These are phyloP conservation scores for Trichodelitschia bisporula DNA, from an alignment of 495 filamentous ascomycete species.

Conservation along the genomic window DNA sequence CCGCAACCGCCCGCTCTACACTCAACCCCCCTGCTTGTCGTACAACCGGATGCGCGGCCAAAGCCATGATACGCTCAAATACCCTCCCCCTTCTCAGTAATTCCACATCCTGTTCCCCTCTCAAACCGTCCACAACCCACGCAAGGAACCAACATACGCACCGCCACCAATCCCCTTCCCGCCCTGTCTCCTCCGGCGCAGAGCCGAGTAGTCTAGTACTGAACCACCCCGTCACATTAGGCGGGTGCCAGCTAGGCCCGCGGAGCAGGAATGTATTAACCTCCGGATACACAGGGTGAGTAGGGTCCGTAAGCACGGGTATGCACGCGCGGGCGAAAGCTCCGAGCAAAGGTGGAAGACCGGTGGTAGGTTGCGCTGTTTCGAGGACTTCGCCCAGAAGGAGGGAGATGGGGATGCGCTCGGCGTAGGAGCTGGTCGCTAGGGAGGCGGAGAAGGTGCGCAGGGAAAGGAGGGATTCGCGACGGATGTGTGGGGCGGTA, in stretches of 20 bases:
- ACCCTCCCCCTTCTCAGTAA: slow-evolving; percentile 61
- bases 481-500: slow-evolving; percentile 41
- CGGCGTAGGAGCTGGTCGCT: slow-evolving; percentile 33
- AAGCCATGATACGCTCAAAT: slow-evolving; percentile 50
- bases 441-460: slow-evolving; percentile 38
- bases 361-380: slow-evolving; percentile 42
- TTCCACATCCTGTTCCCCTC: slow-evolving; percentile 44
- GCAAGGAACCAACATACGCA: slow-evolving; percentile 64
- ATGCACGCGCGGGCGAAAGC: slow-evolving; percentile 51
- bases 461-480: slow-evolving; percentile 46
- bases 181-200: slow-evolving; percentile 38
- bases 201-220: slow-evolving; percentile 47
- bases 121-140: slow-evolving; percentile 45
- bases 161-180: slow-evolving; percentile 48
- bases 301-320: slow-evolving; percentile 43
- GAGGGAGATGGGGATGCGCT: slow-evolving; percentile 51
- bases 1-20: too few species aligned
- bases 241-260: slow-evolving; percentile 52
- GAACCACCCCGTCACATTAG: slow-evolving; percentile 39
- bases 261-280: slow-evolving; percentile 64
- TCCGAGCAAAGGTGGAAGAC: too few species aligned
- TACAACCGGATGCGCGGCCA: slow-evolving; percentile 43
- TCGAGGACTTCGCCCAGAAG: slow-evolving; percentile 58
- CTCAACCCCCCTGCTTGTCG: slow-evolving; percentile 29
- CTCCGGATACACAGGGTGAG: slow-evolving; percentile 67